These are phyloP conservation scores for Phytomonas serpens DNA, from an alignment of 208 protist species.

Conservation along the genomic window DNA sequence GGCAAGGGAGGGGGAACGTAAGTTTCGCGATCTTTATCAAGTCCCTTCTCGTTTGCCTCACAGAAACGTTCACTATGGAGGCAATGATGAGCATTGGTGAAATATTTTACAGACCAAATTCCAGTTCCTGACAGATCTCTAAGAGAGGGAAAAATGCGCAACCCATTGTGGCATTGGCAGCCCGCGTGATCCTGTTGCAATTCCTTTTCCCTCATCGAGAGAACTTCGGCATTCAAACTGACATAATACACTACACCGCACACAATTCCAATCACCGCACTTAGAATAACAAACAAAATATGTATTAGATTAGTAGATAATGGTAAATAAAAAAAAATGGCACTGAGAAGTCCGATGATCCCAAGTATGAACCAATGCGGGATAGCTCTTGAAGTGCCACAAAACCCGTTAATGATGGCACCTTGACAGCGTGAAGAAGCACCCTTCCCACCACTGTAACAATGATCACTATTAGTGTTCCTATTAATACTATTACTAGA, in stretches of 20 bases:
- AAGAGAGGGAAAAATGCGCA: not conserved
- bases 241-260: constrained; percentile 33
- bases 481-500: not conserved
- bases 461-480: not conserved
- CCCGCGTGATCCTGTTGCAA: not conserved
- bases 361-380: constrained; percentile 2
- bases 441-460: not conserved
- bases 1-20: not conserved
- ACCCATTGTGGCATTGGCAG: not conserved
- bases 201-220: not conserved
- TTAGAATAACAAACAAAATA: constrained; percentile 53
- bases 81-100: not conserved
- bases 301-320: constrained; percentile 53
- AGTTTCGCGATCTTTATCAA: not conserved
- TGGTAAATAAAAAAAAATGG: constrained; percentile 64
- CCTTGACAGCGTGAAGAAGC: not conserved
- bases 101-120: not conserved
- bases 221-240: not conserved
- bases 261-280: constrained; percentile 27
- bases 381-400: not conserved
- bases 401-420: not conserved
- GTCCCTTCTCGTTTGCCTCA: not conserved
- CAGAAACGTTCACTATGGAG: not conserved
- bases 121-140: not conserved
- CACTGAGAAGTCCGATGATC: constrained; percentile 36